phyloP scores from a whole-genome alignment of 148 eudicot species.

The Limonium bicolor region DNA sequence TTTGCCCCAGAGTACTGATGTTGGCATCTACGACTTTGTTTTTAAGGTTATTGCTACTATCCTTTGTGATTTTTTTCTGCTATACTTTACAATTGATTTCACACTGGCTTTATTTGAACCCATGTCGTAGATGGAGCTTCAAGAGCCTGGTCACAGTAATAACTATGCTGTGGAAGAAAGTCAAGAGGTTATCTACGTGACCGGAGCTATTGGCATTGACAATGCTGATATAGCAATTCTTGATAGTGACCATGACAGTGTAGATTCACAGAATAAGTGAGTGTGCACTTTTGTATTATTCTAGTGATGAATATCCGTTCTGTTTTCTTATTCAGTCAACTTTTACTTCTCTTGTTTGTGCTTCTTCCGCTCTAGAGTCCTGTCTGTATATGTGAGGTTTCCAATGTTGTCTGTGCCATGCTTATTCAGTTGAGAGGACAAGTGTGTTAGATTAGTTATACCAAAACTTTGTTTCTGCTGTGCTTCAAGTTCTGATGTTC shows the following conservation, averaged over 20 bases:
- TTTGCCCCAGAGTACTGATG: slow-evolving; percentile 49
- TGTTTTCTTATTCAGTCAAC: background rate
- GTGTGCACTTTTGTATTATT: slow-evolving; percentile 3
- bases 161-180: slow-evolving; percentile 55
- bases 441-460: too few species aligned
- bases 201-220: slow-evolving; percentile 44
- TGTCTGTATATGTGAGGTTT: too few species aligned
- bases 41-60: slow-evolving; percentile 38
- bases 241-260: slow-evolving; percentile 52
- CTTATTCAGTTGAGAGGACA: too few species aligned
- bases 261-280: slow-evolving; percentile 58
- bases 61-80: background rate
- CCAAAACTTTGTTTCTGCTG: too few species aligned
- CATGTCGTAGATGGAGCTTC: slow-evolving; percentile 40
- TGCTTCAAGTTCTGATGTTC: too few species aligned
- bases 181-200: slow-evolving; percentile 35
- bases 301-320: background rate
- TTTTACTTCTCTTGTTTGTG: too few species aligned
- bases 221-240: slow-evolving; percentile 58
- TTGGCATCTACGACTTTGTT: slow-evolving; percentile 60
- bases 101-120: background rate
- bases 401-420: too few species aligned
- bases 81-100: background rate
- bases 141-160: slow-evolving; percentile 44
- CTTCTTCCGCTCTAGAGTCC: too few species aligned